Percentiles rank a stretch among this genome's conserved stretches.
Conservation (phyloP, 1,139 yeast genomes). For the Ashbya aceris region DNA sequence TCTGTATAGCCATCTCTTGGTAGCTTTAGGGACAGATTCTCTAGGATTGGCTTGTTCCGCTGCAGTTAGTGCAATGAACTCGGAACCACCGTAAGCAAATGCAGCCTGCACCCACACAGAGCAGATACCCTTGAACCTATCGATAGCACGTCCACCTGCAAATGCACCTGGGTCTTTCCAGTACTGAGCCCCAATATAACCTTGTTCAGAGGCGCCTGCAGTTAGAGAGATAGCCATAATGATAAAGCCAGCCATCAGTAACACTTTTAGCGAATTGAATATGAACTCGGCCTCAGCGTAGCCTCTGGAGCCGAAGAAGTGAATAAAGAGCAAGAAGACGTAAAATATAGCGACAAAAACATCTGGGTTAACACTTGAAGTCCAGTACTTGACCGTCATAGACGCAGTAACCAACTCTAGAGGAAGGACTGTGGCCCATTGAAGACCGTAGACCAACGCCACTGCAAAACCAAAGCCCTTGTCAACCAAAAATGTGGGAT, state of each 20-base stretch:
- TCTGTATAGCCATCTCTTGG: slow-evolving; percentile 63
- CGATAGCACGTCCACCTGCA: slow-evolving; percentile 33
- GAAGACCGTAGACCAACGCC: slow-evolving; percentile 71
- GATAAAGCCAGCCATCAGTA: slow-evolving; percentile 53
- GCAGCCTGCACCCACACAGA: slow-evolving; percentile 74
- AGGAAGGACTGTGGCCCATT: slow-evolving; percentile 72
- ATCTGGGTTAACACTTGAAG: slow-evolving; percentile 45
- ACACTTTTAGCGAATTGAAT: slow-evolving; percentile 46
- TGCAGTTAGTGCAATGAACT: slow-evolving; percentile 72
- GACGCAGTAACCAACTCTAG: slow-evolving; percentile 71
- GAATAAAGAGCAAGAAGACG: slow-evolving; percentile 42
- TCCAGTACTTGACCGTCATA: slow-evolving; percentile 61
- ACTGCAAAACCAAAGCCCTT: slow-evolving; percentile 75
- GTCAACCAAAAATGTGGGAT: slow-evolving; percentile 55
- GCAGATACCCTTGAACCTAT: slow-evolving; percentile 60
- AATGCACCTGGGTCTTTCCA: slow-evolving; percentile 54
- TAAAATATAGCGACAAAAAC: slow-evolving; percentile 58
- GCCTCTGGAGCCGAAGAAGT: slow-evolving; percentile 56
- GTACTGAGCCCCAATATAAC: slow-evolving; percentile 45
- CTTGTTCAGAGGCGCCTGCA: slow-evolving; percentile 48
- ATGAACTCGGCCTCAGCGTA: slow-evolving; percentile 66
- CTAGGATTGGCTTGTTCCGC: slow-evolving; percentile 73
- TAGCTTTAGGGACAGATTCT: slow-evolving; percentile 54
- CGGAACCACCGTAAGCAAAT: slow-evolving; percentile 75
- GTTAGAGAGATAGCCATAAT: slow-evolving; percentile 47